Evolutionary conservation across 768 basidiomycete species (phyloP), one percentile per base, ranked within the genome.

Genomic region (Auricularia heimuer): DNA sequence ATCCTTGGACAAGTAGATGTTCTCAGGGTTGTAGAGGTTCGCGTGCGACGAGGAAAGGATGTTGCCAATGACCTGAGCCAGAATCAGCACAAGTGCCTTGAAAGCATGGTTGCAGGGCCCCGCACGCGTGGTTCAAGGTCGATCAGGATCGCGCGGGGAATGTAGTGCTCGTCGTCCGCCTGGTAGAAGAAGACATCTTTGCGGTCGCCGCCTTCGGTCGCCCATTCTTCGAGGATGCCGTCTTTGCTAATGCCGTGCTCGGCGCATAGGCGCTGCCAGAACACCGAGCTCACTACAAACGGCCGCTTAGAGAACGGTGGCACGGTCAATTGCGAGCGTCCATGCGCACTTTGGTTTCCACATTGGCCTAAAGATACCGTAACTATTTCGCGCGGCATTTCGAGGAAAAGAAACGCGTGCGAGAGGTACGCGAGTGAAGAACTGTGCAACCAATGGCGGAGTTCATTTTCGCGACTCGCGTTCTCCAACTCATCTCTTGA

Each of bases 161-260:
- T 95, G 75, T 98, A 99, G 71, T 97, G 95, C 74, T 98, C 97
- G 72, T 99, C 97, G 74, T 99, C 97, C n/a, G 97, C 97, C 75
- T 98, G 96, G 74, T 99, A 98, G 79, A 99, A 99, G 78, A 99
- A 99, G 34, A 97, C 96, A 77, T 99, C 97, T 73, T 98, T 99
- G 70, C 97, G 82, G 77, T 99, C 97, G 8, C 92, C 92, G 21
- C 91, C 92, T 70, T 95, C 94, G 1, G 89, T 91, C 4, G 95
- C 94, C 91, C 93, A 96, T 67, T 98, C 95, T 75, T 98, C 95
- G 60, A 98, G 85, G 65, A 93, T 92, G 35, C 97, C 97, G 70
- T 95, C 90, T 65, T 90, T 89, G 74, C 85, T 94, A 79, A 99
- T 98, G 18, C 97, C 97, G 75, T 99, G 97, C 77, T 99, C 97